Evolutionary conservation across 2,329 filamentous ascomycete species (phyloP), one percentile per base, ranked within the genome.

Genomic region (Penicillium sp.): DNA sequence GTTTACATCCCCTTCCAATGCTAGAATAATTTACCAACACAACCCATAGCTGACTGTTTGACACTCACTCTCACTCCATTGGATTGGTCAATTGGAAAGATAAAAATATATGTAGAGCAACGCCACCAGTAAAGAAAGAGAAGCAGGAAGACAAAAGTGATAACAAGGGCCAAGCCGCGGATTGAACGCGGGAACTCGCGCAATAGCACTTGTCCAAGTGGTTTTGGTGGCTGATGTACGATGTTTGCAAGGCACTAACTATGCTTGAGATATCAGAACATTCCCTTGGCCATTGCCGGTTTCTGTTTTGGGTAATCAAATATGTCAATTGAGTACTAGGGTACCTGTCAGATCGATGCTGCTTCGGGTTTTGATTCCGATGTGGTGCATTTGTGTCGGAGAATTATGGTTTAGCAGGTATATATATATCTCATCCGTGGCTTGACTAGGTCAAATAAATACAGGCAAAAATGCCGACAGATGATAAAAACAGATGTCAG

Each of bases 71-170:
- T 43, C 17, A 10, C 21, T 10, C 41, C 21, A 10, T 43, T 17
- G 15, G 21, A 43, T 43, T 31, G n/a, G n/a, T 31, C 27, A 21
- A 15, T 33, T 47, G 7, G 27, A 21, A 45, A 33, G 9, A n/a
- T 17, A 17, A 29, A 35, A 37, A 45, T 46, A 31, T n/a, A 40
- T 33, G 3, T 17, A 15, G 15, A 45, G 12, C 10, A 41, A 21
- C 12, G 38, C 40, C 21, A 7, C 17, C 15, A 19, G 10, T 19
- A 33, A 31, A 31, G 8, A 29, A 10, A n/a, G 35, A 35, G 25
- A 7, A 7, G 41, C 19, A 31, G 13, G 35, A 41, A 27, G 57
- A 56, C 56, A 54, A 57, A 43, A 54, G 60, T 54, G 33, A 35
- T 41, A 38, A 37, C 29, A 50, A 38, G 64, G 33, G 33, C 6